A percentile compares a stretch with the other conserved stretches of the same genome.
These are phyloP conservation scores for Nemania sp. DNA, from an alignment of 2,329 filamentous ascomycete genomes.

Conservation along the genomic window DNA sequence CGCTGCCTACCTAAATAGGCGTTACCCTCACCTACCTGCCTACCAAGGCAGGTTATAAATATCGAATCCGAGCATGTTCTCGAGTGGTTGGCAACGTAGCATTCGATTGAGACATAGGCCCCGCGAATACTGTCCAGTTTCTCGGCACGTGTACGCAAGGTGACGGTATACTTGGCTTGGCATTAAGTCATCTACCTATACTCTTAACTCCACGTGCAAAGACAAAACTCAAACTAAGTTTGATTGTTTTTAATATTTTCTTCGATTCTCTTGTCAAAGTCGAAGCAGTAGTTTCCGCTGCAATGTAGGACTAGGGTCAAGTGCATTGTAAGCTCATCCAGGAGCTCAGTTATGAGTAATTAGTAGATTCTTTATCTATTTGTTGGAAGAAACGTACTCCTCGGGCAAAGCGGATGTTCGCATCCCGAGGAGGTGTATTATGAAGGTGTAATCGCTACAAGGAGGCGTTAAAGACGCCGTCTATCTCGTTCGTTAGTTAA, in stretches of 20 bases:
- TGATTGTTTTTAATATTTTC: neutral
- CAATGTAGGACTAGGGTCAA: neutral
- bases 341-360: neutral
- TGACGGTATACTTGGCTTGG: slow-evolving; percentile 19
- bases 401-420: slow-evolving; percentile 6
- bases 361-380: neutral
- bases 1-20: neutral
- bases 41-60: slow-evolving; percentile 8
- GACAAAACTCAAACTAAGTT: neutral
- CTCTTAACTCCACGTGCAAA: neutral
- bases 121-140: slow-evolving; percentile 25
- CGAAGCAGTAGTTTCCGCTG: neutral
- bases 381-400: slow-evolving; percentile 27
- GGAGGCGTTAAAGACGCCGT: slow-evolving; percentile 27
- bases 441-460: slow-evolving; percentile 29
- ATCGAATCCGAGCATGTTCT: neutral
- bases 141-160: slow-evolving; percentile 31
- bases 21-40: slow-evolving; percentile 16
- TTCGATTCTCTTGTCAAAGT: no score
- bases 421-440: slow-evolving; percentile 32
- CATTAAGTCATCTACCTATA: slow-evolving; percentile 16
- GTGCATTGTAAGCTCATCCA: neutral
- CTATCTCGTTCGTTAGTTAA: slow-evolving; percentile 33
- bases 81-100: slow-evolving; percentile 16
- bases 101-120: slow-evolving; percentile 6